Base-by-base conservation (phyloP, 441 rosid species). In the Adansonia grandidieri region DNA sequence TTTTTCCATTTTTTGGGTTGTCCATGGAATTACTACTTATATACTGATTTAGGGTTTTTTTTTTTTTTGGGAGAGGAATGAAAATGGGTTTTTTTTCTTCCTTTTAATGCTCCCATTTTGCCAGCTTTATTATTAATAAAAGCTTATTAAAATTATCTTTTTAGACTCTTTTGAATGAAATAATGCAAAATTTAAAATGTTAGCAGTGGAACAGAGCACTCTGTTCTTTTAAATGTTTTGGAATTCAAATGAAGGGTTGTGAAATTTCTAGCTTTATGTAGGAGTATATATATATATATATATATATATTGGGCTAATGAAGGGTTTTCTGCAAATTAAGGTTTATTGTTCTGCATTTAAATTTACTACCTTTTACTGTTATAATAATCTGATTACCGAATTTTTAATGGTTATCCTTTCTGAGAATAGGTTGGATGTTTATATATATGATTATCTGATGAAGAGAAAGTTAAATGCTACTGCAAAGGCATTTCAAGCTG, bases 401-500 rank as follows among this genome's bases (percentile, higher is more conserved):
- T 20, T 3, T 24, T 69, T 15, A 47, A 68, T 68, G 53, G 54
- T 63, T 63, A 2, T 13, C 44, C 71, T 24, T 61, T 45, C 24
- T 78, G 76, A 37, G 54, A 54, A 79, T 87, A 96, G 99, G 98
- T 87, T 96, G 79, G 98, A 96, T 84, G 92, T 96, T 45, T 96
- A 93, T 78, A 91, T 96, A 82, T 87, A 92, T 75, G 98, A 96
- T 84, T 93, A 96, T 84, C 82, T 95, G 60, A 89, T 93, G 64
- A 95, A 96, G 87, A 87, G 95, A 78, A 96, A 96, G 66, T 82
- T 96, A 44, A 87, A 93, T 84, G 91, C 93, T 73, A 88, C 98
- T 57, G 98, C 99, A 17, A 89, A 86, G 82, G 94, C 94, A 78
- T 93, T 93, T 82, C 97, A 90, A 86, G 91, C 92, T 48, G 99